phyloP scores from a whole-genome alignment of 129 eudicot species.

The Lactuca sativa region DNA sequence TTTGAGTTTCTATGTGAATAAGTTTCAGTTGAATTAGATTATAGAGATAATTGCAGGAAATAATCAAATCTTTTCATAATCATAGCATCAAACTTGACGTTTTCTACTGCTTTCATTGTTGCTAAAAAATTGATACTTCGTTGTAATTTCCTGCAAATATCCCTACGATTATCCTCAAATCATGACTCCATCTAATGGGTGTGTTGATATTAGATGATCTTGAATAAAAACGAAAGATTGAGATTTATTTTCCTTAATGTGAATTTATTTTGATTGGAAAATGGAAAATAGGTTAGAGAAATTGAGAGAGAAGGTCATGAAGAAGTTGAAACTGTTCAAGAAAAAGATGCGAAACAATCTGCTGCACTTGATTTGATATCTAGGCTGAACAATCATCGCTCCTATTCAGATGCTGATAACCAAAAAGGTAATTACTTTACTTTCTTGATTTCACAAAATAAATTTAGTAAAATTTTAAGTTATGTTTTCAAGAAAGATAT shows the following conservation, averaged over 20 bases:
- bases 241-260: not conserved
- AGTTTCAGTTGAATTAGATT: slow-evolving; percentile 18
- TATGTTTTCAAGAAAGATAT: not conserved
- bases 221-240: not conserved
- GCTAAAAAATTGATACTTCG: not conserved
- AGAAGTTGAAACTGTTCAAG: slow-evolving; percentile 55
- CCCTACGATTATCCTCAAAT: no score
- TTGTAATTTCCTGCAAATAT: not conserved
- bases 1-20: not conserved
- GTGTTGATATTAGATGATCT: not conserved
- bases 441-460: not conserved
- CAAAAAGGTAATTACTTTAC: slow-evolving; percentile 50
- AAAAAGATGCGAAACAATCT: slow-evolving; percentile 71
- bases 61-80: not conserved
- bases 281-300: slow-evolving; percentile 67
- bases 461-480: no score
- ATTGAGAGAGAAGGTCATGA: slow-evolving; percentile 57
- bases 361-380: slow-evolving; percentile 78
- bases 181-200: not conserved
- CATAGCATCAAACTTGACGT: not conserved
- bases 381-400: slow-evolving; percentile 59
- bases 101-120: no score
- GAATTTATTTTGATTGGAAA: slow-evolving; percentile 20
- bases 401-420: slow-evolving; percentile 66
- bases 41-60: no score